These are phyloP conservation scores for Agaricus blazei DNA, from an alignment of 768 basidiomycete species.

Conservation along the genomic window DNA sequence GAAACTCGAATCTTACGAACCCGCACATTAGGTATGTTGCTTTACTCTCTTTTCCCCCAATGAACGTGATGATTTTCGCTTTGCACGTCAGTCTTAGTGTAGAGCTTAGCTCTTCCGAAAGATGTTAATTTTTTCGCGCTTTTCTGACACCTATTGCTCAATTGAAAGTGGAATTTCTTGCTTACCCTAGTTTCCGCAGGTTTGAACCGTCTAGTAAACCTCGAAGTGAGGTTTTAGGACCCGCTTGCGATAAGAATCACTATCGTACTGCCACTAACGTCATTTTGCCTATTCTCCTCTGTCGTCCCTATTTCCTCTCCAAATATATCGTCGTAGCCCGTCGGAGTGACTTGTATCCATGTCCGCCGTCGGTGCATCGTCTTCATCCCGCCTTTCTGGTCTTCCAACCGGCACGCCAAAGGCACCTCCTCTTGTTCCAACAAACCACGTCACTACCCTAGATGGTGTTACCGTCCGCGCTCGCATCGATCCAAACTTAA, in stretches of 20 bases:
- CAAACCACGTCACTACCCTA: slow-evolving; percentile 77
- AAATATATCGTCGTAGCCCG: slow-evolving; percentile 9
- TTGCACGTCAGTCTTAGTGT: slow-evolving; percentile 57
- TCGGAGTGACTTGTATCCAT: slow-evolving; percentile 16
- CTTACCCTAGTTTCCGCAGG: slow-evolving; percentile 6
- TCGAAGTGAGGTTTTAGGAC: background rate
- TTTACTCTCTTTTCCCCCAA: background rate
- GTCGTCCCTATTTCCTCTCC: slow-evolving; percentile 5
- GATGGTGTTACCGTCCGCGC: slow-evolving; percentile 74
- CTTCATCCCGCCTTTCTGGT: slow-evolving; percentile 25
- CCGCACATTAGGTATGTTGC: background rate
- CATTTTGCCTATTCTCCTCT: slow-evolving; percentile 3
- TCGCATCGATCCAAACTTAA: slow-evolving; percentile 79
- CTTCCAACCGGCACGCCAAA: slow-evolving; percentile 31
- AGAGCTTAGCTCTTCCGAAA: slow-evolving; percentile 27
- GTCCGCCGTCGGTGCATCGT: slow-evolving; percentile 22
- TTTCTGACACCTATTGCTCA: slow-evolving; percentile 32
- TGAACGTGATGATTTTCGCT: slow-evolving; percentile 32
- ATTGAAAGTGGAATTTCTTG: background rate
- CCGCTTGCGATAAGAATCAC: background rate
- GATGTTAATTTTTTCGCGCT: slow-evolving; percentile 33
- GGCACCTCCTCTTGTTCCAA: slow-evolving; percentile 62
- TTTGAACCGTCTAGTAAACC: background rate
- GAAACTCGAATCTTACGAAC: no score
- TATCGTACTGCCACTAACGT: background rate